phyloP scores from a whole-genome alignment of 345 rosid genomes.

The Hevea brasiliensis region DNA sequence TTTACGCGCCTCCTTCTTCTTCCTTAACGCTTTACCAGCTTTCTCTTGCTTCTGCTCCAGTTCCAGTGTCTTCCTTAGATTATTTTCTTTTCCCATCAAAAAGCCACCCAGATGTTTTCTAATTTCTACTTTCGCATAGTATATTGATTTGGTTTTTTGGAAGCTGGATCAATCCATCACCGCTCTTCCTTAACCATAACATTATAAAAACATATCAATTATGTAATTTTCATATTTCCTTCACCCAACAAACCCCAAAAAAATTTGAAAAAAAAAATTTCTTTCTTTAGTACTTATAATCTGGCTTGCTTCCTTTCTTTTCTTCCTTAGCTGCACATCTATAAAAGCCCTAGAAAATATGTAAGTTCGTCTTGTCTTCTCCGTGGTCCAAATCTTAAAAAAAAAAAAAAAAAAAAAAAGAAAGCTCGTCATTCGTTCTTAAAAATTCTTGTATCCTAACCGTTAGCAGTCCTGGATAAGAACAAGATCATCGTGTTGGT shows the following conservation, averaged over 20 bases:
- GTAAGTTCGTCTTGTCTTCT: slow-evolving; percentile 30
- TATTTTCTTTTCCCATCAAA: neutral
- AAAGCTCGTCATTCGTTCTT: neutral
- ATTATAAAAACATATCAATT: slow-evolving; percentile 29
- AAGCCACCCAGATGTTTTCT: neutral
- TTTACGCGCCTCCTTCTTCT: neutral
- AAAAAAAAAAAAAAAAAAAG: slow-evolving; percentile 24
- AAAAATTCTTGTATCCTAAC: neutral
- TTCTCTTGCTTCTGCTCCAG: neutral
- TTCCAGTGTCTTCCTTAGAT: neutral
- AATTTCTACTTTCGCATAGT: neutral
- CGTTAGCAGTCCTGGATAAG: slow-evolving; percentile 43
- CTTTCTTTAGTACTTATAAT: slow-evolving; percentile 5
- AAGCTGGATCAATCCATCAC: slow-evolving; percentile 28
- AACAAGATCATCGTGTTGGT: slow-evolving; percentile 44
- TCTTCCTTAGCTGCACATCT: slow-evolving; percentile 48
- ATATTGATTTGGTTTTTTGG: neutral
- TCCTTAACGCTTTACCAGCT: neutral
- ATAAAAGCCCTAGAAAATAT: slow-evolving; percentile 57
- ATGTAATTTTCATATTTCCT: slow-evolving; percentile 26
- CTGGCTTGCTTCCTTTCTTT: slow-evolving; percentile 37
- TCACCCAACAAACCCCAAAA: neutral
- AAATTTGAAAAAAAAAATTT: slow-evolving; percentile 15
- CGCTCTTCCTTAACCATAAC: slow-evolving; percentile 22
- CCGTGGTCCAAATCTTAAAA: neutral